Evolutionary conservation across 345 rosid species (phyloP), one percentile per base, ranked within the genome.

Genomic region (Camelina laxa): DNA sequence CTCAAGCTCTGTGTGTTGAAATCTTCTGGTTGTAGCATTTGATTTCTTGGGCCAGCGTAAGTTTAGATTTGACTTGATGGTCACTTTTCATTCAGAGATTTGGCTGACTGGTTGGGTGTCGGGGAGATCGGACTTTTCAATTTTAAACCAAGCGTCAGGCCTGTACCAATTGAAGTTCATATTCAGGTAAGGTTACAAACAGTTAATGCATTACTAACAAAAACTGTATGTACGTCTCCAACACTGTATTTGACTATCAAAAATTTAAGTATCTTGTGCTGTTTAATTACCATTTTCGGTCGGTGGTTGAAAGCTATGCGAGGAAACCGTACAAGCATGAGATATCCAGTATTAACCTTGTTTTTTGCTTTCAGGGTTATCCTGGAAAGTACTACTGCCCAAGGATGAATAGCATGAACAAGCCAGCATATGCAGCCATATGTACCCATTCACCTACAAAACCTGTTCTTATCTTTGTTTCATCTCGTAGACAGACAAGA

Each of bases 71-170:
- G 61, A 48, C 67, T 24, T 71, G 67, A 58, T 77, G 56, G 30
- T 50, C 22, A 57, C 35, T 66, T 9, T 69, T 76, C 45, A 16
- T 76, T 35, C 77, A 94, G 98, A 77, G 96, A 94, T 84, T 86
- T 94, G 87, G 95, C 93, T 77, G 98, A 91, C 83, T 94, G 98
- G 98, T 77, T 94, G 87, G 98, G 97, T 73, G 96, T 94, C 77
- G 89, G 84, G 49, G 98, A 94, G 76, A 79, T 81, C 5, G 97
- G 98, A 73, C 91, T 94, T 69, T 94, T 91, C 89, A 94, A 94
- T 80, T 94, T 94, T 79, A 94, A 94, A 83, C 98, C 97, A 69
- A 94, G 98, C 82, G 98, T 94, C 75, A 86, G 98, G 80, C 98
- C 98, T 72, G 98, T 91, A 45, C 98, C 98, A 17, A 95, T 94